Base-by-base conservation (phyloP, 1,284 basidiomycete genomes). In the Trichosporon coremiiforme region DNA sequence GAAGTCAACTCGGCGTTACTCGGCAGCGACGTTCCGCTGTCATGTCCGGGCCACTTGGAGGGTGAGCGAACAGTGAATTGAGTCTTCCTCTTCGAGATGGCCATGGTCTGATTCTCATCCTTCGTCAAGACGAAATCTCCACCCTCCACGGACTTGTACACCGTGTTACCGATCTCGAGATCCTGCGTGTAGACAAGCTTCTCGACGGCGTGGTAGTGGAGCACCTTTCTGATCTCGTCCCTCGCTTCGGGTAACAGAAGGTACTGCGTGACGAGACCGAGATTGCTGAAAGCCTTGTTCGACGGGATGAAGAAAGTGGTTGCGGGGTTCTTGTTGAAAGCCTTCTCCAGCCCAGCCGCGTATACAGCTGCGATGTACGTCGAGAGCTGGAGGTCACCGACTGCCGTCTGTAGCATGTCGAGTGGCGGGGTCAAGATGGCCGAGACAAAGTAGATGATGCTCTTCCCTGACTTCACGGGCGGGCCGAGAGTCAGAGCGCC, bases 181-280 rank as follows among this genome's bases (percentile, higher is more conserved):
- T 82, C 86, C 12, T 86, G 84, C 0, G 89, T 83, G 79, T 98
- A 99, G 74, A 92, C 87, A 35, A 98, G 87, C 33, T 88, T 88
- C 71, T 89, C 86, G 45, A 99, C 84, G 0, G 90, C 88, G 79
- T 98, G 96, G 77, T 97, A 96, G 38, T 90, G 85, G 65, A 99
- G 87, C 31, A 98, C 89, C 38, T 88, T 88, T 75, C 91, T 88
- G 62, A 98, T 84, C 78, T 98, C 94, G 66, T 87, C 82, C 78
- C 91, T 92, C 6, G 91, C 87, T 0, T 90, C 87, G 0, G 85
- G 82, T 0, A 86, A 76, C 12, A 98, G 88, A 13, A 98, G 87
- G 80, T 98, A 94, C 35, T 89, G 88, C 85, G 92, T 95, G 70
- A 94, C 91, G 47, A 99, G 87, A 6, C 97, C 97, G 2, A 98